Evolutionary conservation across 768 basidiomycete species (phyloP), one percentile per base, ranked within the genome.

Genomic region (Tulasnella sp.): DNA sequence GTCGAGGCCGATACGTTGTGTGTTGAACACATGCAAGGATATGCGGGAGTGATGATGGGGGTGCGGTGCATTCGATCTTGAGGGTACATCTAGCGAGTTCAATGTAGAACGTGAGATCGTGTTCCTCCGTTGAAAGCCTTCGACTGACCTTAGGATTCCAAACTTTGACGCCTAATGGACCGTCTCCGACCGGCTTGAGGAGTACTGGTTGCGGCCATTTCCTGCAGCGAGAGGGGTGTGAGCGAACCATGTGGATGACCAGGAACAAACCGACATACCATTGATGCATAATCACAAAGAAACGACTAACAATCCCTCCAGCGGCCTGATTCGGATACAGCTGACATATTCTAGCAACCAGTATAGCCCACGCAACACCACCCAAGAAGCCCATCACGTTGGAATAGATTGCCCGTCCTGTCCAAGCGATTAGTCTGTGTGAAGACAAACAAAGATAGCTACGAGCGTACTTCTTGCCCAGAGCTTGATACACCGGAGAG

Each of bases 141-240:
- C n/a, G 25, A 34, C 29, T 4, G 80, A 93, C 96, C 86, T 91
- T 94, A 2, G 97, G 97, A 83, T 99, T 99, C 97, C 97, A 99
- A 1, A 99, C 95, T 80, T 94, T 89, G 79, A 97, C 93, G 81
- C 93, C 93, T 70, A 96, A 81, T 1, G 94, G 94, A 0, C 96
- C 96, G 79, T 96, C 94, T 83, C 98, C 96, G 67, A 99, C 97
- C 83, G 94, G 94, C 83, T 96, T 97, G 77, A 99, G 84, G 67
- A 98, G 86, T n/a, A 99, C 96, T 37, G 97, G 97, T 82, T 97
- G 94, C n/a, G 97, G 97, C 97, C 97, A 99, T 77, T 91, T 87
- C 96, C 96, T 97, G 9, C 79, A 17, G n/a, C 71, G 77, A 49
- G 45, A 52, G 22, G 81, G 79, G 40, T n/a, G 49, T 69, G 42